These are phyloP conservation scores for Aspergillus vadensis DNA, from an alignment of 2,329 filamentous ascomycete genomes.

Conservation along the genomic window DNA sequence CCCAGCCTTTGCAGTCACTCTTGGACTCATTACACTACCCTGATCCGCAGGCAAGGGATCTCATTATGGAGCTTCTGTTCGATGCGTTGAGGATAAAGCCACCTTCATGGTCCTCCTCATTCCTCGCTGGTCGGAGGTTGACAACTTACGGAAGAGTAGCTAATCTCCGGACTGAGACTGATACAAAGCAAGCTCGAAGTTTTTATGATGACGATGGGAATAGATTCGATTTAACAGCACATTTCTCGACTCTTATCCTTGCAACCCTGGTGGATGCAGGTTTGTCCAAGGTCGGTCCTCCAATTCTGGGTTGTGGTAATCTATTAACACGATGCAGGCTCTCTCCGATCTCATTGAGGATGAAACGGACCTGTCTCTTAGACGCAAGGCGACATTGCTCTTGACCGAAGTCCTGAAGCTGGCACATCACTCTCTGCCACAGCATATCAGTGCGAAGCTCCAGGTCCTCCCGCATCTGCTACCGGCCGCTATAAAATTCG, in stretches of 20 bases:
- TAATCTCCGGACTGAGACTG: slow-evolving; percentile 69
- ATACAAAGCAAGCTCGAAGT: slow-evolving; percentile 52
- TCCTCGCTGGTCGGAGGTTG: slow-evolving; percentile 84
- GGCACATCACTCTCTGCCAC: slow-evolving; percentile 80
- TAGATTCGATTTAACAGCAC: slow-evolving; percentile 75
- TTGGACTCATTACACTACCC: slow-evolving; percentile 65
- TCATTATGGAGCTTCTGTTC: slow-evolving; percentile 86
- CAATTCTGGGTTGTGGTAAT: not conserved
- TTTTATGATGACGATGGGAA: slow-evolving; percentile 70
- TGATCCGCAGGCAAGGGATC: slow-evolving; percentile 63
- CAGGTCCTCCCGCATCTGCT: slow-evolving; percentile 89
- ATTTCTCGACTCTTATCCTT: slow-evolving; percentile 87
- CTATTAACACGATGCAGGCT: slow-evolving; percentile 37
- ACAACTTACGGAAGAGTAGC: slow-evolving; percentile 96
- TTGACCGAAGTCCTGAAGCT: slow-evolving; percentile 91
- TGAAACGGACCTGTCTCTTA: slow-evolving; percentile 58
- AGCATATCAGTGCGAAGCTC: slow-evolving; percentile 76
- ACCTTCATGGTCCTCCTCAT: slow-evolving; percentile 91
- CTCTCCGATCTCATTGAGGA: slow-evolving; percentile 54
- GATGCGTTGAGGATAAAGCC: slow-evolving; percentile 85
- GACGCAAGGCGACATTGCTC: slow-evolving; percentile 85
- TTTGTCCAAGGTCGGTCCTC: slow-evolving; percentile 55
- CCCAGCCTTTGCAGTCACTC: slow-evolving; percentile 79
- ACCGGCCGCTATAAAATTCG: slow-evolving; percentile 71
- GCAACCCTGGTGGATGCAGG: slow-evolving; percentile 83